These are phyloP conservation scores for Fusarium sp. DNA, from an alignment of 2,329 filamentous ascomycete genomes.

Conservation along the genomic window DNA sequence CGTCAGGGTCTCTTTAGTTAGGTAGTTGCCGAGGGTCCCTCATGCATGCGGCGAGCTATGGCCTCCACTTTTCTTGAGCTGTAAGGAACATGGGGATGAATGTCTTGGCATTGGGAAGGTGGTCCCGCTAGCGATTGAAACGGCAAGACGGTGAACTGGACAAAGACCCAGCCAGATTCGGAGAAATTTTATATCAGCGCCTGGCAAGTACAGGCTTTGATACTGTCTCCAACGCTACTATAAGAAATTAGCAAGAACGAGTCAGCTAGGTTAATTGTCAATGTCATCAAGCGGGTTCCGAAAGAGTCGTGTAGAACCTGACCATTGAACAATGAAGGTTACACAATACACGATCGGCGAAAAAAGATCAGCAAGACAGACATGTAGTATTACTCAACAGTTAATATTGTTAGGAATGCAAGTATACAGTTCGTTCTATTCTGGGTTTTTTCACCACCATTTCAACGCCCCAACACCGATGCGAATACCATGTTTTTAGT, in stretches of 20 bases:
- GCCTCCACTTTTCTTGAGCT: slow-evolving; percentile 24
- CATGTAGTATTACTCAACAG: slow-evolving; percentile 39
- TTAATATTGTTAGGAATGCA: slow-evolving; percentile 35
- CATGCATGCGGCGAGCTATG: slow-evolving; percentile 16
- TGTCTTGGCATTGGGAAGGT: slow-evolving; percentile 10
- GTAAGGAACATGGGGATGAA: slow-evolving; percentile 19
- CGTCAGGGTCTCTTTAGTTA: slow-evolving; percentile 16
- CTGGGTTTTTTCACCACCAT: slow-evolving; percentile 39
- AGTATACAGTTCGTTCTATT: slow-evolving; percentile 41
- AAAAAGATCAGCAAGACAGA: slow-evolving; percentile 7
- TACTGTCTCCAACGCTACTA: background rate
- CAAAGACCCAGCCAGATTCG: background rate
- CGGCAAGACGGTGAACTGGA: background rate
- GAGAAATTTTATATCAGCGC: background rate
- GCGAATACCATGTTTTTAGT: slow-evolving; percentile 50
- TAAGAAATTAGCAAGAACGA: background rate
- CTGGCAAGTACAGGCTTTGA: background rate
- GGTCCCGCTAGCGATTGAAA: background rate
- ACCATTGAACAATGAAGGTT: background rate
- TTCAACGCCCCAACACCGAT: slow-evolving; percentile 51
- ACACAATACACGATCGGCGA: background rate
- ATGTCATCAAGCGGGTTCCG: background rate
- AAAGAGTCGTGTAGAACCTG: background rate
- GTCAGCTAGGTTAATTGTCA: too few species aligned
- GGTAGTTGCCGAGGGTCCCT: background rate